Evolutionary conservation across 345 rosid species (phyloP).

Genomic region (Euphorbia tirucalli): DNA sequence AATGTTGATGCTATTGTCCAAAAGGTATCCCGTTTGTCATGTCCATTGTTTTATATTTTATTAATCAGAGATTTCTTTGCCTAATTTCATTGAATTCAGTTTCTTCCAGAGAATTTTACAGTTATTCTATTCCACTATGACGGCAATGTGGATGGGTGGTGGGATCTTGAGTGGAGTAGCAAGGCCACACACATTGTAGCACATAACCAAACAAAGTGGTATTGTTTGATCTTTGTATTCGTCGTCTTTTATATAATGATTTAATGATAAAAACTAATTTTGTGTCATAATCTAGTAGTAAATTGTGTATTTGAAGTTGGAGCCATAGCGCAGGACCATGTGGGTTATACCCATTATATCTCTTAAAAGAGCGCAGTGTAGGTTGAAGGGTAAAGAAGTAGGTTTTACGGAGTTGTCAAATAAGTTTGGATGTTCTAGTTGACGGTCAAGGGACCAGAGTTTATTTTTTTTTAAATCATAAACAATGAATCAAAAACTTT

Average conservation of each 20-base stretch:
- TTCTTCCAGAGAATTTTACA: constrained; percentile 86
- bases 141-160: constrained; percentile 80
- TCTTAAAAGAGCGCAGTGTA: not conserved
- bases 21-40: constrained; percentile 52
- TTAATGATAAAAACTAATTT: not conserved
- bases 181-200: constrained; percentile 85
- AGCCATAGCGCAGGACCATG: not conserved
- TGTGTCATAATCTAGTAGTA: not conserved
- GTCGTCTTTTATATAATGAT: not conserved
- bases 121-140: constrained; percentile 90
- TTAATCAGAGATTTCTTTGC: constrained; percentile 18
- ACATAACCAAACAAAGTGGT: constrained; percentile 97
- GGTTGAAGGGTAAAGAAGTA: not conserved
- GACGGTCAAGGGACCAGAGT: not conserved
- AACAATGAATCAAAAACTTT: not conserved
- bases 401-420: not conserved
- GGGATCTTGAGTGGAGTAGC: constrained; percentile 76
- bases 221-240: constrained; percentile 11
- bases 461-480: not conserved
- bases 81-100: constrained; percentile 64
- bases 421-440: constrained; percentile 1
- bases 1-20: constrained; percentile 65
- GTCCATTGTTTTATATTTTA: constrained; percentile 1
- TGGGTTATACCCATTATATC: not conserved
- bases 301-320: not conserved